phyloP scores from a whole-genome alignment of 805 yeast genomes.

The Diddensiella transvaalensis region DNA sequence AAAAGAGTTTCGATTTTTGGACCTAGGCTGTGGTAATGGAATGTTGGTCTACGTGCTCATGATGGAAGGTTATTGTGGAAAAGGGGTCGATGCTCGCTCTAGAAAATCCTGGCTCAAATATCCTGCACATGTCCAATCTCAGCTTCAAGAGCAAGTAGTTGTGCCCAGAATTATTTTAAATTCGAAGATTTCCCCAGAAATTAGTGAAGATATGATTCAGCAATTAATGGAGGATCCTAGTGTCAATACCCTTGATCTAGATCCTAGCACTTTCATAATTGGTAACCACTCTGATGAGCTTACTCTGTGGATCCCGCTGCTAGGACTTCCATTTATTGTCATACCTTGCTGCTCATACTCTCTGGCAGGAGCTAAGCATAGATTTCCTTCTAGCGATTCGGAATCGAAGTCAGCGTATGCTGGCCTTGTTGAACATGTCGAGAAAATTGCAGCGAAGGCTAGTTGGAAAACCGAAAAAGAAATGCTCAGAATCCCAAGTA shows the following conservation, averaged over 20 bases:
- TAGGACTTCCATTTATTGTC: conserved; percentile 75
- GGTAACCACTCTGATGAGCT: conserved; percentile 96
- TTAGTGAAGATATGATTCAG: background rate
- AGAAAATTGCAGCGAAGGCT: conserved; percentile 55
- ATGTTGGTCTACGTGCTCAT: conserved; percentile 68
- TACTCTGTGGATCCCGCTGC: conserved; percentile 90
- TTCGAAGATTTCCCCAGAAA: background rate
- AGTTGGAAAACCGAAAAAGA: conserved; percentile 89
- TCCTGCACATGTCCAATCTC: conserved; percentile 57
- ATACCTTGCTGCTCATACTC: conserved; percentile 95
- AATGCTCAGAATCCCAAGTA: conserved; percentile 88
- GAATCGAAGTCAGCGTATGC: conserved; percentile 67
- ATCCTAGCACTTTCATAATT: conserved; percentile 70
- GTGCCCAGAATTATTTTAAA: conserved; percentile 52
- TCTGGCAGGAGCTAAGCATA: conserved; percentile 66
- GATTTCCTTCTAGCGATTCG: conserved; percentile 45
- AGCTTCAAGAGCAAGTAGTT: conserved; percentile 70
- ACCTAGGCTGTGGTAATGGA: conserved; percentile 95
- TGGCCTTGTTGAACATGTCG: conserved; percentile 81
- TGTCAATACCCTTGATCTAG: conserved; percentile 26
- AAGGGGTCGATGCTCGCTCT: conserved; percentile 85
- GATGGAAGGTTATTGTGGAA: conserved; percentile 76
- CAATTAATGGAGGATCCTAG: conserved; percentile 12
- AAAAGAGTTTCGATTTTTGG: conserved; percentile 65
- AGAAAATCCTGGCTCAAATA: conserved; percentile 84